Evolutionary conservation across 2,329 filamentous ascomycete species (phyloP).

Genomic region (Beauveria rudraprayagi): DNA sequence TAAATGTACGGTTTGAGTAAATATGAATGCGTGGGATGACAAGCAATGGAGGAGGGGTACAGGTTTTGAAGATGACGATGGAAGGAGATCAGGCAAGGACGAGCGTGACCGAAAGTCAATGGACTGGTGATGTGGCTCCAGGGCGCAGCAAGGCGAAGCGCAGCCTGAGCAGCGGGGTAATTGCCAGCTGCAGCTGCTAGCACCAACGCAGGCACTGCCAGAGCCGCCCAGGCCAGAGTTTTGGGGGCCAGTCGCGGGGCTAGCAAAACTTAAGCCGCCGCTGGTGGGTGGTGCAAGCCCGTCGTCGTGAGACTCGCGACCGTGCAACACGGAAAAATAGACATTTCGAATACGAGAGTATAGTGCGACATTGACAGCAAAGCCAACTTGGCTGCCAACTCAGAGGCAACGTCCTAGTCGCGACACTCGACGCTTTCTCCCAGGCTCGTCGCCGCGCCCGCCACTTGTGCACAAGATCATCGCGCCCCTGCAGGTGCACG

Average conservation of each 20-base stretch:
- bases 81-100: neutral
- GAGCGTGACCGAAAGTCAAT: neutral
- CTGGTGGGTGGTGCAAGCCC: neutral
- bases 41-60: neutral
- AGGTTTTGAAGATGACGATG: neutral
- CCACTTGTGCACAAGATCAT: slow-evolving; percentile 1
- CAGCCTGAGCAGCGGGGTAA: slow-evolving; percentile 6
- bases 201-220: neutral
- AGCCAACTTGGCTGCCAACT: neutral
- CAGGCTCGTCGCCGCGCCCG: neutral
- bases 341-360: neutral
- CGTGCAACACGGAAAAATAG: neutral
- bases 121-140: slow-evolving; percentile 5
- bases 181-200: neutral
- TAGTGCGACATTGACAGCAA: neutral
- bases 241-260: neutral
- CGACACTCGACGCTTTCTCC: neutral
- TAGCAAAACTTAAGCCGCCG: neutral
- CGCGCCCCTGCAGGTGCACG: neutral
- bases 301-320: neutral
- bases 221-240: neutral
- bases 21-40: neutral
- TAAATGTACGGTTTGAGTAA: neutral
- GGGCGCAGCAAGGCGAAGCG: slow-evolving; percentile 6
- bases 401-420: neutral